Conservation (phyloP, 2,329 filamentous ascomycete species). For the Aciculosporium take region DNA sequence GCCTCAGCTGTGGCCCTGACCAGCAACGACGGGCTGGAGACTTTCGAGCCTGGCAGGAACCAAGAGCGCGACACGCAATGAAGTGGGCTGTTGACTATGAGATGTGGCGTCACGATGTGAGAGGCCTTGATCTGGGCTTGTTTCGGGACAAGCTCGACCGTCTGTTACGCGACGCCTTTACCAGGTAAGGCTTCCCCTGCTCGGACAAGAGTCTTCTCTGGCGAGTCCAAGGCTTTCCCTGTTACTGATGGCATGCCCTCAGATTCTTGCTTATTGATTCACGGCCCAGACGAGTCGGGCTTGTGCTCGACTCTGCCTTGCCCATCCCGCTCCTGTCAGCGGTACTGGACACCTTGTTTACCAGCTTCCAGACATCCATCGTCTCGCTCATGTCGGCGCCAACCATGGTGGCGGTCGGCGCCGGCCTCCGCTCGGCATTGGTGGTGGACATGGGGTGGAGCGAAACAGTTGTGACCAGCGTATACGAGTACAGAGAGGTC, state of each 20-base stretch:
- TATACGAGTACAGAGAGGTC: constrained; percentile 86
- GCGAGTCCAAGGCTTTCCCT: not conserved
- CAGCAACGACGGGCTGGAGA: constrained; percentile 67
- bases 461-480: constrained; percentile 70
- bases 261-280: constrained; percentile 58
- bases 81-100: constrained; percentile 53
- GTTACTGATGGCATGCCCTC: constrained; percentile 1
- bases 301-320: constrained; percentile 64
- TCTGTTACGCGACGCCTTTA: constrained; percentile 65
- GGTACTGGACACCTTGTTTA: constrained; percentile 65
- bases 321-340: constrained; percentile 67
- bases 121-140: constrained; percentile 59
- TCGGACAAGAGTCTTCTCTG: too few species aligned
- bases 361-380: constrained; percentile 62
- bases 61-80: constrained; percentile 29
- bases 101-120: constrained; percentile 66
- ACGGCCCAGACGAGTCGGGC: constrained; percentile 56
- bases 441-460: constrained; percentile 87
- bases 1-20: constrained; percentile 58
- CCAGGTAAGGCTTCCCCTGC: constrained; percentile 51
- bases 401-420: constrained; percentile 59
- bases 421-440: constrained; percentile 72
- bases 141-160: constrained; percentile 80
- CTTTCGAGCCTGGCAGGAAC: constrained; percentile 55
- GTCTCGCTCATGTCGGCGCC: constrained; percentile 70